Evolutionary conservation across 257 asterid genomes (phyloP).

Genomic region (Euphrasia confusa): DNA sequence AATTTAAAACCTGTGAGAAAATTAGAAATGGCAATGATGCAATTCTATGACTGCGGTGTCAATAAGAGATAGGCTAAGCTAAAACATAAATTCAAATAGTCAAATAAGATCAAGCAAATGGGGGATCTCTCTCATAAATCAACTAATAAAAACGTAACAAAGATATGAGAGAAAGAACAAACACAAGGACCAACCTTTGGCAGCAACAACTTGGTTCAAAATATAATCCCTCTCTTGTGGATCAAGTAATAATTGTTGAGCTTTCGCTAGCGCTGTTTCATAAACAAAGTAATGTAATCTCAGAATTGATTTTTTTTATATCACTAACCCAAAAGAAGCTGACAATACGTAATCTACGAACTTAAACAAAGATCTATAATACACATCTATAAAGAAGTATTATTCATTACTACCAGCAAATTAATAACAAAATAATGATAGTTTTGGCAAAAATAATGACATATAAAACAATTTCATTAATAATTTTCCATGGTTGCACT

Average conservation of each 20-base stretch:
- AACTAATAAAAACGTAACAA: background rate
- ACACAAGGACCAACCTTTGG: constrained; percentile 77
- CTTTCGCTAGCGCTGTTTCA: constrained; percentile 85
- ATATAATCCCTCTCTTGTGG: constrained; percentile 90
- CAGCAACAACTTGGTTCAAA: constrained; percentile 82
- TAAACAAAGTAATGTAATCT: constrained; percentile 13
- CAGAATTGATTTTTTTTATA: no score
- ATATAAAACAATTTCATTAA: no score
- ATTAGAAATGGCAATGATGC: constrained; percentile 1
- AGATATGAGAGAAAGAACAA: constrained; percentile 26
- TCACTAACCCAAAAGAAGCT: no score
- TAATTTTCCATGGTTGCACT: no score
- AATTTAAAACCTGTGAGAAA: background rate
- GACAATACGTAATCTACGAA: no score
- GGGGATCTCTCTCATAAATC: background rate
- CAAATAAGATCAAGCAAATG: background rate
- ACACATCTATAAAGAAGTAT: constrained; percentile 2
- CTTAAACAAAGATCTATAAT: no score
- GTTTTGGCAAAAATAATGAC: no score
- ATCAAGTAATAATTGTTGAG: constrained; percentile 82
- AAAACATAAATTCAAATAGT: background rate
- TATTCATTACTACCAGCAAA: no score
- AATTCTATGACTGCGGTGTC: constrained; percentile 9
- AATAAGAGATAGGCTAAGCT: constrained; percentile 14
- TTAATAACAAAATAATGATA: no score